Percentiles rank a stretch among this genome's conserved stretches.
phyloP scores from a whole-genome alignment of 148 eudicot species.

The Heliamphora exappendiculata region DNA sequence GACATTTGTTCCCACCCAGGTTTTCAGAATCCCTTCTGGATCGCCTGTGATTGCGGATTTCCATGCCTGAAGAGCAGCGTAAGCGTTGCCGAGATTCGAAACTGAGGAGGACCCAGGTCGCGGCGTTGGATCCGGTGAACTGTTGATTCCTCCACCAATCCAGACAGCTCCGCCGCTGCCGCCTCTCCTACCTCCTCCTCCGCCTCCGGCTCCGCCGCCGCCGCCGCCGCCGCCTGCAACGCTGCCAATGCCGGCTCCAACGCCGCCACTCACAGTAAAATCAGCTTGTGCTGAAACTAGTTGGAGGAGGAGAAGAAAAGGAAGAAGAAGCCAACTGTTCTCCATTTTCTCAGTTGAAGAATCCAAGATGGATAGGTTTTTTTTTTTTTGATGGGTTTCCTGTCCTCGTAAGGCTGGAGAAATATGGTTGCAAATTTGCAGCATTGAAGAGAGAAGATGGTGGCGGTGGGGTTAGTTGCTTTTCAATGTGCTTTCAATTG shows the following conservation, averaged over 20 bases:
- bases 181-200: constrained; percentile 27
- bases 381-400: constrained; percentile 10
- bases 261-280: constrained; percentile 34
- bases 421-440: not conserved
- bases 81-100: constrained; percentile 35
- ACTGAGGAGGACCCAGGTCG: constrained; percentile 13
- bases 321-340: constrained; percentile 17
- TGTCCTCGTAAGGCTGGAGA: constrained; percentile 6
- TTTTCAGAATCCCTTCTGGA: constrained; percentile 41
- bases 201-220: not conserved
- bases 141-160: constrained; percentile 28
- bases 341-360: constrained; percentile 22
- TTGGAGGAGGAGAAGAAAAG: constrained; percentile 28
- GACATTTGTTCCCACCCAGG: constrained; percentile 81
- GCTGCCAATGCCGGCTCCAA: not conserved
- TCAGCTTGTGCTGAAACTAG: constrained; percentile 22
- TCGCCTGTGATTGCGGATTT: constrained; percentile 71
- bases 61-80: constrained; percentile 80
- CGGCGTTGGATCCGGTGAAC: constrained; percentile 2
- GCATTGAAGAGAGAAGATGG: constrained; percentile 19
- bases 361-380: not conserved
- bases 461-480: constrained; percentile 12
- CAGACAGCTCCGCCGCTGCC: constrained; percentile 27
- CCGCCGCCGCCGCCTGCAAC: not conserved
- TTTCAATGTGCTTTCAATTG: constrained; percentile 4